Percentiles rank a stretch among this genome's conserved stretches.
Conservation (phyloP, 768 basidiomycete genomes). For the Pholiota microspora region DNA sequence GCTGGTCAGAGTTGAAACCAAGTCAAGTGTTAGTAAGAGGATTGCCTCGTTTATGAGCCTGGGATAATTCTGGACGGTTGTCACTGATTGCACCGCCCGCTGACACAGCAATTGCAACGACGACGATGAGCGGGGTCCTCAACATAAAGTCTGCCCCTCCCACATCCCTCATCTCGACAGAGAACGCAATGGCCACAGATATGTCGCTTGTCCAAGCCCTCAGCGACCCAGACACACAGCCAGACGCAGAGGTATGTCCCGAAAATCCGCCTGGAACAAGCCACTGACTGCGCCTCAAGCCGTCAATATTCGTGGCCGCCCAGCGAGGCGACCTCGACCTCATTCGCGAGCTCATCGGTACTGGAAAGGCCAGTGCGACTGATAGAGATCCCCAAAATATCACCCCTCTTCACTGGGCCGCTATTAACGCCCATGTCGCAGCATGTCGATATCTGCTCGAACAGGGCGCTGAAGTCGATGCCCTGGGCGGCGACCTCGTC, state of each 20-base stretch:
- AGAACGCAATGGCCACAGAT: conserved; percentile 45
- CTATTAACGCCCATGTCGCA: conserved; percentile 92
- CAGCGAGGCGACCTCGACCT: conserved; percentile 80
- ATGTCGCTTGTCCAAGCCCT: conserved; percentile 44
- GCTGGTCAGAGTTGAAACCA: no score
- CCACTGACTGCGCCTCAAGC: conserved; percentile 27
- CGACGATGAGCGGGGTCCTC: conserved; percentile 27
- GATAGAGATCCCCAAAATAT: conserved; percentile 90
- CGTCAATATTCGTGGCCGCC: conserved; percentile 78
- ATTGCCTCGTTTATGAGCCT: background rate
- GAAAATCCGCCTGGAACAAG: background rate
- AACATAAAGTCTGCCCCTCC: conserved; percentile 51
- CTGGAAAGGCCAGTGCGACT: conserved; percentile 65
- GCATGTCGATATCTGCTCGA: conserved; percentile 87
- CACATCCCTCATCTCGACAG: conserved; percentile 43
- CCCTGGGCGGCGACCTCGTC: conserved; percentile 88
- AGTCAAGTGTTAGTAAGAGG: no score
- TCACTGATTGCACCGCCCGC: background rate
- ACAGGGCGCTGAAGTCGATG: conserved; percentile 93
- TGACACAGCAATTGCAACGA: conserved; percentile 9
- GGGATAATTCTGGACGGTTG: background rate
- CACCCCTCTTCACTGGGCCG: conserved; percentile 96
- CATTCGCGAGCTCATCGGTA: conserved; percentile 66
- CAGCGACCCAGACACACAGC: conserved; percentile 27
- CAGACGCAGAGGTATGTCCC: conserved; percentile 39